These are phyloP conservation scores for Debaryomycetaceae sp. DNA, from an alignment of 1,139 yeast species.

Conservation along the genomic window DNA sequence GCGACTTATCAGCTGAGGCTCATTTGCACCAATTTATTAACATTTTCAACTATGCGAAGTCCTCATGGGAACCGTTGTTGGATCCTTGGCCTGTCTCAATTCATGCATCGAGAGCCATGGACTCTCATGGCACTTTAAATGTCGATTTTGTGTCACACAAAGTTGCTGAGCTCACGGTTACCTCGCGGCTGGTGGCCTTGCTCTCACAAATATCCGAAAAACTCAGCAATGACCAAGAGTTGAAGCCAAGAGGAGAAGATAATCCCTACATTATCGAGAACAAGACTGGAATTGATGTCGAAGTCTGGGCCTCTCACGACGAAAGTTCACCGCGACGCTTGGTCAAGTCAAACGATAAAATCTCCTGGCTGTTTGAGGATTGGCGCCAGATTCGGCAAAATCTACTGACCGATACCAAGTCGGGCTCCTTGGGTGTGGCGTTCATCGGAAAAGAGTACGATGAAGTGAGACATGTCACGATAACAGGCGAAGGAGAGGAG, in stretches of 20 bases:
- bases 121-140: constrained; percentile 37
- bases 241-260: constrained; percentile 65
- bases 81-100: constrained; percentile 83
- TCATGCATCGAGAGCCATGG: constrained; percentile 44
- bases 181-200: constrained; percentile 73
- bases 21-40: constrained; percentile 63
- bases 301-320: constrained; percentile 59
- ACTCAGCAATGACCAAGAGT: constrained; percentile 40
- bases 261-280: constrained; percentile 75
- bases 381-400: constrained; percentile 84
- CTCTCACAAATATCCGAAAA: constrained; percentile 57
- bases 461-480: constrained; percentile 45
- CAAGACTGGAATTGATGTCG: constrained; percentile 73
- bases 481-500: constrained; percentile 79
- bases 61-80: constrained; percentile 92
- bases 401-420: constrained; percentile 53
- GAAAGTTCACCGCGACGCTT: constrained; percentile 13
- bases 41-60: constrained; percentile 80
- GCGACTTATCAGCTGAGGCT: constrained; percentile 66
- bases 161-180: constrained; percentile 68
- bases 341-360: constrained; percentile 38
- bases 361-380: constrained; percentile 91
- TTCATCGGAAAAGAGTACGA: constrained; percentile 46
- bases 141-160: constrained; percentile 63
- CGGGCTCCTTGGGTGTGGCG: constrained; percentile 51